A percentile compares a stretch with the other conserved stretches of the same genome.
Conservation (phyloP, 208 protist species). For the Trypanosoma cruzi region DNA sequence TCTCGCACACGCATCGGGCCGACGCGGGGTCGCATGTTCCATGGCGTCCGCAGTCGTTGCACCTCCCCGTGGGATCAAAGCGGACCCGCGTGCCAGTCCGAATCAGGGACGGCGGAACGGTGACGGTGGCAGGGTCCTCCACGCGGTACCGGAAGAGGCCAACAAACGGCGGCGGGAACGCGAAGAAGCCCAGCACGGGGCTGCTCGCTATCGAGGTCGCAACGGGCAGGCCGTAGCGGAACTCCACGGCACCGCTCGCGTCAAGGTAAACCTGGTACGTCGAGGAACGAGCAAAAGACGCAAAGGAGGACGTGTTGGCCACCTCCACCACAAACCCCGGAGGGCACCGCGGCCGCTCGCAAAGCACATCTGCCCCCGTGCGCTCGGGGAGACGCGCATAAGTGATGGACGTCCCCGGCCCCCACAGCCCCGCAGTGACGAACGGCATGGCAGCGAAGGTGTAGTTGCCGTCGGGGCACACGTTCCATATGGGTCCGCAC, state of each 20-base stretch:
- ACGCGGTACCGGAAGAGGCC: slow-evolving; percentile 39
- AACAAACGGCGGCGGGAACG: slow-evolving; percentile 33
- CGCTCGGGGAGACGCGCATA: slow-evolving; percentile 4
- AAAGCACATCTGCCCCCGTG: slow-evolving; percentile 1
- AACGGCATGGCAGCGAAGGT: slow-evolving; percentile 31
- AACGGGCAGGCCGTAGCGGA: slow-evolving; percentile 22
- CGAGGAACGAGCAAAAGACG: background rate
- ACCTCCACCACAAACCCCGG: slow-evolving; percentile 9
- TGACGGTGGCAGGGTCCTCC: slow-evolving; percentile 30
- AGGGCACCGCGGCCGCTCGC: background rate
- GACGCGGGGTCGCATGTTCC: slow-evolving; percentile 31
- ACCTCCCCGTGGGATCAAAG: slow-evolving; percentile 15
- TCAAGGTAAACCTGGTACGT: slow-evolving; percentile 29
- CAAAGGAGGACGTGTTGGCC: background rate
- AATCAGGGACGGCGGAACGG: slow-evolving; percentile 16
- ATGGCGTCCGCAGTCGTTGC: slow-evolving; percentile 32
- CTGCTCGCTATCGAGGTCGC: background rate
- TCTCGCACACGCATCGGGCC: slow-evolving; percentile 27
- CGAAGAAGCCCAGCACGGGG: slow-evolving; percentile 5
- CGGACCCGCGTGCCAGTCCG: slow-evolving; percentile 7
- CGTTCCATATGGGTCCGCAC: slow-evolving; percentile 16
- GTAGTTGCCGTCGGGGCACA: slow-evolving; percentile 38
- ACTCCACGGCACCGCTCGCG: slow-evolving; percentile 21
- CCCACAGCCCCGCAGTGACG: slow-evolving; percentile 4
- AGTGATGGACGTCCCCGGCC: slow-evolving; percentile 5